Evolutionary conservation across 2,329 filamentous ascomycete genomes (phyloP), one percentile per base, ranked within the genome.

Genomic region (Sordariomycetes sp.): DNA sequence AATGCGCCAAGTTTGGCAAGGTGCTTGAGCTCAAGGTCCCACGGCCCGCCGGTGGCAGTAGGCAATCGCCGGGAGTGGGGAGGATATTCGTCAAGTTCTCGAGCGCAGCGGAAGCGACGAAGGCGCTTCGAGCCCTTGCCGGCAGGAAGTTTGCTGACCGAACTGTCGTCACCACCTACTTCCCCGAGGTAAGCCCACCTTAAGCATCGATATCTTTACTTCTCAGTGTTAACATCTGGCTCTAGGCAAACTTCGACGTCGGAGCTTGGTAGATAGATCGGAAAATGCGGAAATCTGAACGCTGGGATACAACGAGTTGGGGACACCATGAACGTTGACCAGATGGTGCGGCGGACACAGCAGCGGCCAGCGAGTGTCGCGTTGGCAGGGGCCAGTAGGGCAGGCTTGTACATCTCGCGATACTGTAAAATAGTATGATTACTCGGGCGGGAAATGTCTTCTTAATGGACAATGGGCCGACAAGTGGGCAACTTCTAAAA

Each of bases 41-140:
- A 4, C 83, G 94, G 60, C 93, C 94, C 1, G 85, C 83, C 24
- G 89, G 89, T 65, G 90, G 89, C 54, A 89, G 86, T 70, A 85
- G 91, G 65, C 88, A 94, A 69, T 89, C 87, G 24, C 83, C 90
- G 34, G 94, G 94, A 53, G 91, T 99, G 24, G 94, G 94, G 69
- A 99, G 97, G 79, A 97, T 99, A 64, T 99, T 87, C 70, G 87
- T 99, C 76, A 97, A 97, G 71, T 99, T 90, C 68, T 89, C 94
- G 63, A 82, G 79, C 3, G 76, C 82, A 2, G 90, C 91, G 55
- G 84, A 86, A 10, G 89, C 93, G 22, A 87, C 88, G 62, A 92
- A 89, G 67, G 95, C 94, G 8, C 78, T 99, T 59, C 86, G 87
- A 66, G 87, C 90, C n/a, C 78, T 99, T 65, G 94, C 95, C 34